Conservation (phyloP, 2,329 filamentous ascomycete species). For the Colletotrichum sidae region DNA sequence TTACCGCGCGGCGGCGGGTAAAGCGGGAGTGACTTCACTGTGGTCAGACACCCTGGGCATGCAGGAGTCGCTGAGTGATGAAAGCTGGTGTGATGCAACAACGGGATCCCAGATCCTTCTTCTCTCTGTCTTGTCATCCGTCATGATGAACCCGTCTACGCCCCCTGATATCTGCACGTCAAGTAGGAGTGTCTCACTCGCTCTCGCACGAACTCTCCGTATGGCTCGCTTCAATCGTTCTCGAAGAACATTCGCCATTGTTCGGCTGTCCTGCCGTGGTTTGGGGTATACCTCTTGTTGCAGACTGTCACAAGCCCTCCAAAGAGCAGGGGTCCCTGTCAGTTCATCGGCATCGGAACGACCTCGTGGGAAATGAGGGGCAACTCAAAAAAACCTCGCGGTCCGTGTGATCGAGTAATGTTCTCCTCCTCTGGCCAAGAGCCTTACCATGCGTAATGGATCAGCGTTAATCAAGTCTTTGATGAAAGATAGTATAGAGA, state of each 20-base stretch:
- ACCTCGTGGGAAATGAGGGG: too few species aligned
- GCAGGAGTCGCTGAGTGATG: constrained; percentile 9
- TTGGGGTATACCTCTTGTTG: constrained; percentile 15
- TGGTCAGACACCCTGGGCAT: not conserved
- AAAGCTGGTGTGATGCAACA: not conserved
- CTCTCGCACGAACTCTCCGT: not conserved
- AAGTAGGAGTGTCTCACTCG: not conserved
- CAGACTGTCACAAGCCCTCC: constrained; percentile 24
- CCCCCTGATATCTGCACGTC: not conserved
- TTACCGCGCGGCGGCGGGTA: too few species aligned
- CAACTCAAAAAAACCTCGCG: too few species aligned
- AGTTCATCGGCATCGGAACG: not conserved
- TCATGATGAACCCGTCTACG: constrained; percentile 6
- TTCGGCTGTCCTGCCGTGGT: constrained; percentile 10
- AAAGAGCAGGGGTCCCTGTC: constrained; percentile 14
- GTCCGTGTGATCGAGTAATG: too few species aligned
- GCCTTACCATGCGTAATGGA: too few species aligned
- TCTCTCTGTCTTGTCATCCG: constrained; percentile 6
- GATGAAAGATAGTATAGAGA: too few species aligned
- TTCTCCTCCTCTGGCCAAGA: too few species aligned
- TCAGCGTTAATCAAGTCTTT: too few species aligned
- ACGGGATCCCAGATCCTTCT: not conserved
- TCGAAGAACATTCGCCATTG: not conserved
- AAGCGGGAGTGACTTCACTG: too few species aligned
- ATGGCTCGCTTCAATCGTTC: not conserved